Percentiles rank a stretch among this genome's conserved stretches.
These are phyloP conservation scores for Dioszegia aurantiaca DNA, from an alignment of 768 basidiomycete genomes.

Conservation along the genomic window DNA sequence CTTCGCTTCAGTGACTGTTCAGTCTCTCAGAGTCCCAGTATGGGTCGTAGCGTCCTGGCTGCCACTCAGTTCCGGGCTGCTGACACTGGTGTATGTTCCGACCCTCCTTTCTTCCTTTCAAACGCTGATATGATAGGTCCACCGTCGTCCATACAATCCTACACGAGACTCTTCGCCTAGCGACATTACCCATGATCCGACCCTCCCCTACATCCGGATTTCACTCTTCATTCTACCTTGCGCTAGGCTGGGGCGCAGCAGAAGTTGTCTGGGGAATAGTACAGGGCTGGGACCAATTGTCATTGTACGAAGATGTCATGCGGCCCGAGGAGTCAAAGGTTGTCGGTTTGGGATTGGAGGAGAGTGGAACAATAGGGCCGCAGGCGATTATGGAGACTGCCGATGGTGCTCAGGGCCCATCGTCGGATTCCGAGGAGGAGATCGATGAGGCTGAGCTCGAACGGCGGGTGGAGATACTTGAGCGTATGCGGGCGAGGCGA, in stretches of 20 bases:
- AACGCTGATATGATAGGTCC: constrained; percentile 25
- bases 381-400: no score
- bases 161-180: constrained; percentile 44
- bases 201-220: constrained; percentile 42
- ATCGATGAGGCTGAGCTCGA: constrained; percentile 44
- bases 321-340: constrained; percentile 14
- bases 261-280: constrained; percentile 49
- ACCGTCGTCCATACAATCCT: constrained; percentile 41
- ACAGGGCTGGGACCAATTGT: constrained; percentile 47
- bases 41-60: constrained; percentile 33
- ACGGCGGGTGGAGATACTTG: constrained; percentile 46
- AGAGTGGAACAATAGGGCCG: no score
- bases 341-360: not conserved
- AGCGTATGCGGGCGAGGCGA: constrained; percentile 44
- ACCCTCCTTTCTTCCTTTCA: not conserved
- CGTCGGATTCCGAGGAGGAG: constrained; percentile 12
- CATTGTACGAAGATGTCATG: constrained; percentile 47
- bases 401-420: not conserved
- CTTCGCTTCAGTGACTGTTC: constrained; percentile 45
- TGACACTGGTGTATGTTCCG: constrained; percentile 33
- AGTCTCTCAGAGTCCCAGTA: constrained; percentile 40
- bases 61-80: constrained; percentile 9
- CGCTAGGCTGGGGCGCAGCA: constrained; percentile 48
- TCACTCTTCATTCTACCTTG: constrained; percentile 49
- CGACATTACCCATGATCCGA: constrained; percentile 37